Conservation (phyloP, 164 flowering plant species). For the Protea cynaroides region DNA sequence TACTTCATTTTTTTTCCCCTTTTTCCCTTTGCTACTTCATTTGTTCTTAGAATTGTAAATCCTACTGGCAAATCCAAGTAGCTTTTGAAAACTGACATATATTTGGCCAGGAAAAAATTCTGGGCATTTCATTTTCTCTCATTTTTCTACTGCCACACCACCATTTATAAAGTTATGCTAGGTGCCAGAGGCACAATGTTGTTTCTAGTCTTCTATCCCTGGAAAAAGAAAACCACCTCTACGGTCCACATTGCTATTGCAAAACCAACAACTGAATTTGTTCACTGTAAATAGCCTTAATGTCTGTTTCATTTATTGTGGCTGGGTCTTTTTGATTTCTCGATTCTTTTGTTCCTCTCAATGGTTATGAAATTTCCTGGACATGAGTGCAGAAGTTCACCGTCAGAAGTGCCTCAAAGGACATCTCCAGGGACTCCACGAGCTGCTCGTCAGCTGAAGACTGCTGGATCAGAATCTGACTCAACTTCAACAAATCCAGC, state of each 20-base stretch:
- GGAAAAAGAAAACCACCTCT: too few relatives aligned
- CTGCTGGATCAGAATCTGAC: constrained; percentile 43
- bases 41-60: too few relatives aligned
- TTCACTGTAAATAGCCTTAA: background rate
- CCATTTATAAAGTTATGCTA: too few relatives aligned
- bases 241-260: background rate
- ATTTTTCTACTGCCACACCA: too few relatives aligned
- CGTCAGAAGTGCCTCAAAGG: constrained; percentile 56
- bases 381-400: constrained; percentile 35
- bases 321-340: background rate
- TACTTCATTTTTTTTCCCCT: background rate
- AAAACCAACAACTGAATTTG: background rate
- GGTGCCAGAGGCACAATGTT: too few relatives aligned
- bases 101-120: too few relatives aligned
- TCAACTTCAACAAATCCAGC: constrained; percentile 33
- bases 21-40: background rate
- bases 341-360: background rate
- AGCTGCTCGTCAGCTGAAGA: constrained; percentile 53
- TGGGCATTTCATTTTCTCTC: too few relatives aligned
- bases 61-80: too few relatives aligned
- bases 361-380: constrained; percentile 3
- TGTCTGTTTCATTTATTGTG: background rate
- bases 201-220: too few relatives aligned
- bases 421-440: constrained; percentile 58
- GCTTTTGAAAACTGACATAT: too few relatives aligned